Evolutionary conservation across 2,329 filamentous ascomycete genomes (phyloP).

Genomic region (Clonostachys byssicola): DNA sequence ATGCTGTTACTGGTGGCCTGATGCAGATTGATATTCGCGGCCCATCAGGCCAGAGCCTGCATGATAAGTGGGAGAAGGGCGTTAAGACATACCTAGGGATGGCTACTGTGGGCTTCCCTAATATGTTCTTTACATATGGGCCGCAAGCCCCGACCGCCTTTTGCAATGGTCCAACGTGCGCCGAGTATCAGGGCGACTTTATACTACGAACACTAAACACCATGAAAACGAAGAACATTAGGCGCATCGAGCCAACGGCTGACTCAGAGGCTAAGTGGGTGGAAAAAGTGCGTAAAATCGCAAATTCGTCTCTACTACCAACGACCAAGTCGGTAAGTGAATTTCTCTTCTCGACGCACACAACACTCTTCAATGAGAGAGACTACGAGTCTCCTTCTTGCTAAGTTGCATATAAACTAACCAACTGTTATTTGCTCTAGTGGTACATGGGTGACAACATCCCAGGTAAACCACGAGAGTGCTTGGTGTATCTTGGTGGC

Average conservation of each 20-base stretch:
- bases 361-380: not conserved
- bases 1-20: conserved; percentile 32
- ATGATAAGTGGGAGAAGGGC: conserved; percentile 27
- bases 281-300: conserved; percentile 15
- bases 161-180: conserved; percentile 31
- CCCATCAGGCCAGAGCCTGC: conserved; percentile 18
- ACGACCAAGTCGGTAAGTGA: conserved; percentile 15
- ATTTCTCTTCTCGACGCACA: not conserved
- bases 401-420: not conserved
- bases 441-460: conserved; percentile 37
- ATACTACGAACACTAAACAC: conserved; percentile 22
- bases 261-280: conserved; percentile 23
- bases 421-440: not conserved
- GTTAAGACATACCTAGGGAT: conserved; percentile 33
- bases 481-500: conserved; percentile 22
- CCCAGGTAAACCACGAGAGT: conserved; percentile 28
- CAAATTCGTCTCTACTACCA: conserved; percentile 21
- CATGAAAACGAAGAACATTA: conserved; percentile 17
- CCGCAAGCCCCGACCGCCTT: conserved; percentile 31
- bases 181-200: conserved; percentile 33
- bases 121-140: conserved; percentile 38
- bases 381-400: not conserved
- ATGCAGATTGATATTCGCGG: conserved; percentile 30
- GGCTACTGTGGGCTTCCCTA: conserved; percentile 32
- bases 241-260: conserved; percentile 20